Evolutionary conservation across 306 rosid genomes (phyloP), one percentile per base, ranked within the genome.

Genomic region (Vachellia collinsii): DNA sequence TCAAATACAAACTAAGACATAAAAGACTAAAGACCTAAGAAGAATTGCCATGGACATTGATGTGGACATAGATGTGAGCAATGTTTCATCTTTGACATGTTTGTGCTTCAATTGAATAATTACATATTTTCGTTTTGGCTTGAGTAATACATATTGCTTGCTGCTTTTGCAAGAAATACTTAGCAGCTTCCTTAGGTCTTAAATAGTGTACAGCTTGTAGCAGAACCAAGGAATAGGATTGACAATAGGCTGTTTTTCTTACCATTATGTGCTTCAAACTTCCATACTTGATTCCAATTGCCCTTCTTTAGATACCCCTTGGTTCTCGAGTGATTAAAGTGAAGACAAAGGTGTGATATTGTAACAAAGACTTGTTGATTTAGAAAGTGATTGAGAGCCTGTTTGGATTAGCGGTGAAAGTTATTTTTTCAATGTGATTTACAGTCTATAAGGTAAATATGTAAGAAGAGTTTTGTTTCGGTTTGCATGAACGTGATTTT

Each of bases 211-310:
- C 34, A 41, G 34, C 36, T 39, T 19, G 36, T 19, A 42, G 51
- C 51, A n/a, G 51, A 19, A 20, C 51, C 51, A 68, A 41, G 36
- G 29, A 41, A 41, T 68, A 39, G 72, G 73, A 68, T n/a, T 41
- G 48, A 39, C 61, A 54, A 54, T 19, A 68, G 51, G 51, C 36
- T 41, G 41, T n/a, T 39, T 67, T 68, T 22, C 51, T 68, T 68
- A 41, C 17, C 9, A 19, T n/a, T 9, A 42, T 41, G 4, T 41
- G 36, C 51, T 68, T 42, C 37, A 62, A 39, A 39, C 50, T 67
- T 19, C 72, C 47, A 10, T n/a, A 67, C 9, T 67, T 67, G 48
- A 67, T 4, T 66, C 47, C 43, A 37, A 8, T 66, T 16, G 25
- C 48, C 70, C 71, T 29, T 61, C 11, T 38, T 17, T 7, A 16